phyloP scores from a whole-genome alignment of 192 early-diverging fungal genomes.

The Backusella psychrophila region DNA sequence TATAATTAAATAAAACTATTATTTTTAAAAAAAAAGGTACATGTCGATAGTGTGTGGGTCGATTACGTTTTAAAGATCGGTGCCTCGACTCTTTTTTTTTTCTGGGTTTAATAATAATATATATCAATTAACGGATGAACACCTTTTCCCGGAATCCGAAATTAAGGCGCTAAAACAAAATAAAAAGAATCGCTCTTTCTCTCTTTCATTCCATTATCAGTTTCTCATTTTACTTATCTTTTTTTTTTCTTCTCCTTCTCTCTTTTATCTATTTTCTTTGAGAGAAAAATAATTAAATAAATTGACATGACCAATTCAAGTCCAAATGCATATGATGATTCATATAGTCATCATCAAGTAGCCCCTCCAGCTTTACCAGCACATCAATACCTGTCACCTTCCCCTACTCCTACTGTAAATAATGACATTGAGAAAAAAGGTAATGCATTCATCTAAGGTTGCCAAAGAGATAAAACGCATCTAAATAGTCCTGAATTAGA shows the following conservation, averaged over 20 bases:
- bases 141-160: conserved; percentile 1
- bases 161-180: neutral
- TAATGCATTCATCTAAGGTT: neutral
- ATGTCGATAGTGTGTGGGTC: neutral
- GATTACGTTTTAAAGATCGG: neutral
- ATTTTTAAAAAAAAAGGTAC: neutral
- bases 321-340: neutral
- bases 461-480: neutral
- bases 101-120: conserved; percentile 5
- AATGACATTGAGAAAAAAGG: neutral
- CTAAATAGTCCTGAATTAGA: neutral
- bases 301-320: neutral
- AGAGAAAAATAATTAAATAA: neutral
- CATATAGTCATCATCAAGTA: neutral
- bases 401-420: neutral
- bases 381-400: neutral
- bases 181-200: neutral
- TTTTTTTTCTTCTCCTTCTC: neutral
- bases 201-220: neutral
- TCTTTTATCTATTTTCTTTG: neutral
- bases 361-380: neutral
- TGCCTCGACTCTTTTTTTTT: neutral
- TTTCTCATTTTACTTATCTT: neutral
- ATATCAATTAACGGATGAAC: neutral
- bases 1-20: neutral